These are phyloP conservation scores for Penstemon newberryi DNA, from an alignment of 257 asterid genomes.

Conservation along the genomic window DNA sequence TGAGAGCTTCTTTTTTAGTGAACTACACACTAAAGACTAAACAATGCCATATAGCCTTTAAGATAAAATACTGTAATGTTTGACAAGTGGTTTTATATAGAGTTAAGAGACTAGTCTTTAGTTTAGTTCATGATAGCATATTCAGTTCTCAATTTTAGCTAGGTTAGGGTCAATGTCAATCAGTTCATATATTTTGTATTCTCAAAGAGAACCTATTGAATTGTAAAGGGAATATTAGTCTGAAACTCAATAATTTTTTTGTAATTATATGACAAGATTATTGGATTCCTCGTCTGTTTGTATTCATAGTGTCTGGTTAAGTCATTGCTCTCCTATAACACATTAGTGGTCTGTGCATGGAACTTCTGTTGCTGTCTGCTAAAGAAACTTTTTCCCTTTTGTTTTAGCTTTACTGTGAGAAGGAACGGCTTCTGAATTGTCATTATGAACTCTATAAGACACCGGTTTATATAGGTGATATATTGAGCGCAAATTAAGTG, in stretches of 20 bases:
- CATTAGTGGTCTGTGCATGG: neutral
- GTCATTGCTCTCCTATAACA: neutral
- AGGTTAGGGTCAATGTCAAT: neutral
- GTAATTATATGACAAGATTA: neutral
- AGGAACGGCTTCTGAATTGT: conserved; percentile 69
- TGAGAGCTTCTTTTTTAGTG: too few relatives aligned
- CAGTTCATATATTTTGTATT: neutral
- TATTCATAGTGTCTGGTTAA: neutral
- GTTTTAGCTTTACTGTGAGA: conserved; percentile 91
- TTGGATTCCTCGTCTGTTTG: conserved; percentile 10
- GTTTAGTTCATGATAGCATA: neutral
- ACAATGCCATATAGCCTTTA: neutral
- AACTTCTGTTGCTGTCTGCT: conserved; percentile 14
- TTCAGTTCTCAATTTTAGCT: neutral
- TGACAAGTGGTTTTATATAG: neutral
- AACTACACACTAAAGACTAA: conserved; percentile 3
- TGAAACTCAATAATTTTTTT: neutral
- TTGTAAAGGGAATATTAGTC: neutral
- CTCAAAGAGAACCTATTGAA: neutral
- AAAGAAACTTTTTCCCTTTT: conserved; percentile 20
- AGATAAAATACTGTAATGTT: neutral
- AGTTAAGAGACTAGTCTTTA: neutral
- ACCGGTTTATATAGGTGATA: conserved; percentile 86
- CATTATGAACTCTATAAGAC: conserved; percentile 85
- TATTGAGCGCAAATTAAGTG: conserved; percentile 92